Evolutionary conservation across 192 early-diverging fungal genomes (phyloP).

Genomic region (Coemansia sp.): DNA sequence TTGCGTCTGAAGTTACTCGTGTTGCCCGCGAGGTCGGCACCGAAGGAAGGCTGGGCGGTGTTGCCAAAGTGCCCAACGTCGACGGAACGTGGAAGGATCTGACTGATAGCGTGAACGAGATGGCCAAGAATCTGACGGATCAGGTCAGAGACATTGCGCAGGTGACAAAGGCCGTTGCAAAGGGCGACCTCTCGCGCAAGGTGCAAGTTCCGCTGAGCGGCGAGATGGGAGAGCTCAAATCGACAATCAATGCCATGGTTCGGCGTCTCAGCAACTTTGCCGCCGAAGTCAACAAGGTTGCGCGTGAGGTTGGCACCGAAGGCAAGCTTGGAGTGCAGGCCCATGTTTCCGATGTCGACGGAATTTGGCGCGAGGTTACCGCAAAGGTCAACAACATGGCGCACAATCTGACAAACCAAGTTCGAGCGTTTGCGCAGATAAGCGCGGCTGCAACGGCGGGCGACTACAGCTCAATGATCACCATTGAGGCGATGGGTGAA

Average conservation of each 20-base stretch:
- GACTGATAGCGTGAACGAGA: constrained; percentile 69
- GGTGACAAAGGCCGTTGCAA: constrained; percentile 68
- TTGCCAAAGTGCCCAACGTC: constrained; percentile 61
- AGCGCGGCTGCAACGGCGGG: constrained; percentile 69
- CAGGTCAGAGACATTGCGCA: constrained; percentile 69
- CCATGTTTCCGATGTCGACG: constrained; percentile 67
- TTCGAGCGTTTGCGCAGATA: constrained; percentile 80
- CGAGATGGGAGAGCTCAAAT: constrained; percentile 62
- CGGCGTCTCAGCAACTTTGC: constrained; percentile 61
- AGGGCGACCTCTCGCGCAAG: constrained; percentile 59
- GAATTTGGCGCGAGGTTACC: constrained; percentile 77
- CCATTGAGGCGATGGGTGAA: constrained; percentile 77
- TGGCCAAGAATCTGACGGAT: constrained; percentile 68
- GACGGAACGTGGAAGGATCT: constrained; percentile 67
- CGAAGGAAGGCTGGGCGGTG: constrained; percentile 66
- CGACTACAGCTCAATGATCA: constrained; percentile 73
- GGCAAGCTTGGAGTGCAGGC: constrained; percentile 79
- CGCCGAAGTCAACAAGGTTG: constrained; percentile 63
- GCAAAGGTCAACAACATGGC: constrained; percentile 77
- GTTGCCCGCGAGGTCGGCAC: constrained; percentile 67
- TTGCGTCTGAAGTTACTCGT: constrained; percentile 57
- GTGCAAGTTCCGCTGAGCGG: constrained; percentile 58
- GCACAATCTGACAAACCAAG: constrained; percentile 71
- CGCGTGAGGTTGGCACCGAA: constrained; percentile 66
- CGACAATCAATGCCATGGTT: constrained; percentile 66